Percentiles rank a stretch among this genome's conserved stretches.
Conservation (phyloP, 2,329 filamentous ascomycete genomes). For the Alternaria ventricosa region DNA sequence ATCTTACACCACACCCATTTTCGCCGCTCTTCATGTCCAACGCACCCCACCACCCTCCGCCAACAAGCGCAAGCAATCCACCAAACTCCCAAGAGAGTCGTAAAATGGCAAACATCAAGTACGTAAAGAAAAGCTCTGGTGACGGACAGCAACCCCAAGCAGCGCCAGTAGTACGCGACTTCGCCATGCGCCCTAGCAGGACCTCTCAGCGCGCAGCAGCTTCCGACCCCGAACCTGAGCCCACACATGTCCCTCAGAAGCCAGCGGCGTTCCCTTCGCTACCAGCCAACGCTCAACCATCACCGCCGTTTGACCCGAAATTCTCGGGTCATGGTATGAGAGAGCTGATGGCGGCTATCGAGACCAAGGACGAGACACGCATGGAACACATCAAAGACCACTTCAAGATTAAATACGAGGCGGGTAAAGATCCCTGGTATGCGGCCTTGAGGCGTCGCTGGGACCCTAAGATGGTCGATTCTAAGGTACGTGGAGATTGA, state of each 20-base stretch:
- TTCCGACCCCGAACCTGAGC: neutral
- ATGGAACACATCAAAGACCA: neutral
- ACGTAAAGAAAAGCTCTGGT: neutral
- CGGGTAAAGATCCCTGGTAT: slow-evolving; percentile 14
- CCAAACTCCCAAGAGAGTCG: neutral
- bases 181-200: neutral
- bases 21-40: neutral
- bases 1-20: neutral
- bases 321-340: neutral
- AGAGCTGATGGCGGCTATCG: slow-evolving; percentile 5
- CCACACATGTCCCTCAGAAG: neutral
- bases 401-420: slow-evolving; percentile 13
- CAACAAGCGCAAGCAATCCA: neutral
- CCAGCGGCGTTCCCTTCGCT: slow-evolving; percentile 16
- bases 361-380: neutral
- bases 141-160: neutral
- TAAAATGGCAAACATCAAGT: slow-evolving; percentile 12
- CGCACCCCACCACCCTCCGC: neutral
- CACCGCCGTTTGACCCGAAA: neutral
- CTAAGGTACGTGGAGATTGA: slow-evolving; percentile 1
- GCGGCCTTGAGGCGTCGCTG: slow-evolving; percentile 5
- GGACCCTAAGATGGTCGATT: neutral
- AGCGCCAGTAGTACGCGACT: neutral
- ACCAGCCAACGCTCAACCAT: neutral
- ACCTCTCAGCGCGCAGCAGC: neutral